Base-by-base conservation (phyloP, 345 rosid species). In the Atalantia buxifolia region DNA sequence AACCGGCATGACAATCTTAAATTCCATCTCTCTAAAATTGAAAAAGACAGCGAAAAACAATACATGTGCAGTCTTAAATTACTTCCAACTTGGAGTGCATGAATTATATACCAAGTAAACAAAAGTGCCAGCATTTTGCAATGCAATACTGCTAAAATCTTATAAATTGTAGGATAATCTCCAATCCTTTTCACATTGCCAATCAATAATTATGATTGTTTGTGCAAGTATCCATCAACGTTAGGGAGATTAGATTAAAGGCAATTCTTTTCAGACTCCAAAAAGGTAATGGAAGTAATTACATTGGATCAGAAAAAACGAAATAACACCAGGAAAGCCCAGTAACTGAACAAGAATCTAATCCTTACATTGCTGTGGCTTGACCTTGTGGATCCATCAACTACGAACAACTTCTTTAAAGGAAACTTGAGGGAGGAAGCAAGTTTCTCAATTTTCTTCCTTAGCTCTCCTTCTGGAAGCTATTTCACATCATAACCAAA, bases 361-460 rank as follows among this genome's bases (percentile, higher is more conserved):
- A 76, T 79, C 67, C 98, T 90, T 85, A 97, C 99, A 92, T 97
- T 97, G 93, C 99, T 94, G 79, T 97, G 99, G 89, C 97, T 94
- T 84, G 98, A 94, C 83, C 99, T 94, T 82, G 99, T 97, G 73
- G 99, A 97, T 83, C 99, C 99, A 87, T 97, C 99, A 1, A 97
- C 98, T 70, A 94, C 98, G 78, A 92, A 97, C 86, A 97, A 87
- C 86, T 97, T 97, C 88, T 90, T 97, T 66, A 94, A 81, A 80
- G 99, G 99, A 87, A 97, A 97, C 42, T 81, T 91, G 28, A 92
- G 93, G 38, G 97, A 92, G 61, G 93, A 85, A 83, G 99, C 94
- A 83, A 97, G 98, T 66, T 88, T 87, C 90, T 97, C 98, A 66
- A 97, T 97, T 84, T 91, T 93, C 78, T 65, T 70, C 77, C 92